Evolutionary conservation across 75 land plant species (phyloP).

Genomic region (Cunninghamia lanceolata): DNA sequence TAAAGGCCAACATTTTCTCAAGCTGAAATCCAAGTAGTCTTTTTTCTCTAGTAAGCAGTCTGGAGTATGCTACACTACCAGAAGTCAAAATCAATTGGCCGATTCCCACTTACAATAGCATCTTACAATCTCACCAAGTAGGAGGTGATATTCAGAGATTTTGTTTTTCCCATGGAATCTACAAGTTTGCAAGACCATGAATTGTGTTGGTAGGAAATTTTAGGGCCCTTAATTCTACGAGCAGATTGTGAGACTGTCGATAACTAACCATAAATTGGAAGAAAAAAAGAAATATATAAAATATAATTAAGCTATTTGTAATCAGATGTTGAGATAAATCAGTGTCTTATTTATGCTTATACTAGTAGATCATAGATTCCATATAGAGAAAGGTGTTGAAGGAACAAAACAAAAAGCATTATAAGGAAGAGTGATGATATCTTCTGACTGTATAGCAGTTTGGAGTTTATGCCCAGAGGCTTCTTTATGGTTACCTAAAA

Average conservation of each 20-base stretch:
- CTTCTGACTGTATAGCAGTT: not conserved
- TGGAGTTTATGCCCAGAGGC: not conserved
- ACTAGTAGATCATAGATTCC: no score
- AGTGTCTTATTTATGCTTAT: no score
- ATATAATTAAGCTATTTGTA: not conserved
- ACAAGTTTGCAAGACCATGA: not conserved
- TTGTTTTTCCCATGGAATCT: not conserved
- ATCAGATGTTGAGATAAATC: no score
- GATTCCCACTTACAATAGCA: not conserved
- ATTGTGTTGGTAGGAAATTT: not conserved
- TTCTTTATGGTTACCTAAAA: not conserved
- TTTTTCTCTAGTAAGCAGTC: not conserved
- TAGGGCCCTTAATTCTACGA: not conserved
- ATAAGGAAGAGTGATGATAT: not conserved
- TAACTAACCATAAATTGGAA: not conserved
- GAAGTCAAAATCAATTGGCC: not conserved
- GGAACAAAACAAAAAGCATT: not conserved
- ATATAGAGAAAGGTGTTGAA: no score
- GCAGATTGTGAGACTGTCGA: not conserved
- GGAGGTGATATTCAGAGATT: not conserved
- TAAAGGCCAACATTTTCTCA: no score
- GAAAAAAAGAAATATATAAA: not conserved
- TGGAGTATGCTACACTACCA: not conserved
- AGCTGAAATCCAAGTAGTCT: not conserved
- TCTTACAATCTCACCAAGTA: not conserved